phyloP scores from a whole-genome alignment of 495 filamentous ascomycete genomes.

The Talaromyces proteolyticus region DNA sequence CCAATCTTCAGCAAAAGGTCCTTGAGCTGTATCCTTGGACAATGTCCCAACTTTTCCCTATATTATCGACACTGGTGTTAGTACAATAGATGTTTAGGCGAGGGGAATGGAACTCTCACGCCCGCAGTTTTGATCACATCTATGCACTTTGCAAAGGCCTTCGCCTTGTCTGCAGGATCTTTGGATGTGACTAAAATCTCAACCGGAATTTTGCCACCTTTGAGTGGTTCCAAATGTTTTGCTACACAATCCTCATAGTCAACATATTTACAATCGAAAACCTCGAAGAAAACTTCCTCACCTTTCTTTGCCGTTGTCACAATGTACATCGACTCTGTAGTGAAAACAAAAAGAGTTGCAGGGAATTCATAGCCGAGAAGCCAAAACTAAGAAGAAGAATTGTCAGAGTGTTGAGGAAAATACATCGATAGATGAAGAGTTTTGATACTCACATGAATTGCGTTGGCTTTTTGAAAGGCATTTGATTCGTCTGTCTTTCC shows the following conservation, averaged over 20 bases:
- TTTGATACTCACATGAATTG: constrained; percentile 82
- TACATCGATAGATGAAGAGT: constrained; percentile 38
- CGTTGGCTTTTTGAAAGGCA: constrained; percentile 87
- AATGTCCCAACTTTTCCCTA: constrained; percentile 87
- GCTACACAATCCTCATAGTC: too few species aligned
- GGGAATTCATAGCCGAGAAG: constrained; percentile 98
- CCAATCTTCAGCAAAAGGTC: constrained; percentile 95
- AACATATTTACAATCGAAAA: constrained; percentile 11
- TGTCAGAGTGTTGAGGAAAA: background rate
- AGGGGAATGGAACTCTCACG: constrained; percentile 42
- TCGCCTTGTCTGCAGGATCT: constrained; percentile 81
- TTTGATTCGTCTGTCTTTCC: constrained; percentile 87
- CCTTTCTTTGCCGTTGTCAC: constrained; percentile 98
- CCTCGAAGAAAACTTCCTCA: constrained; percentile 24
- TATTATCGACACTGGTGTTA: background rate
- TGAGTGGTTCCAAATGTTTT: constrained; percentile 87
- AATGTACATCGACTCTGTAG: constrained; percentile 78
- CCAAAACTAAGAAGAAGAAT: constrained; percentile 70
- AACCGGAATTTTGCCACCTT: constrained; percentile 83
- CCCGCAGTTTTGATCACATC: constrained; percentile 84
- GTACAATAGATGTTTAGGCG: too few species aligned
- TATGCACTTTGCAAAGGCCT: constrained; percentile 73
- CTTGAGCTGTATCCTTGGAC: constrained; percentile 73
- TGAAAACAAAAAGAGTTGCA: constrained; percentile 87
- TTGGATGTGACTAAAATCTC: constrained; percentile 88